Base-by-base conservation (phyloP, 352 stramenopile species). In the Pythium vanterpoolii region DNA sequence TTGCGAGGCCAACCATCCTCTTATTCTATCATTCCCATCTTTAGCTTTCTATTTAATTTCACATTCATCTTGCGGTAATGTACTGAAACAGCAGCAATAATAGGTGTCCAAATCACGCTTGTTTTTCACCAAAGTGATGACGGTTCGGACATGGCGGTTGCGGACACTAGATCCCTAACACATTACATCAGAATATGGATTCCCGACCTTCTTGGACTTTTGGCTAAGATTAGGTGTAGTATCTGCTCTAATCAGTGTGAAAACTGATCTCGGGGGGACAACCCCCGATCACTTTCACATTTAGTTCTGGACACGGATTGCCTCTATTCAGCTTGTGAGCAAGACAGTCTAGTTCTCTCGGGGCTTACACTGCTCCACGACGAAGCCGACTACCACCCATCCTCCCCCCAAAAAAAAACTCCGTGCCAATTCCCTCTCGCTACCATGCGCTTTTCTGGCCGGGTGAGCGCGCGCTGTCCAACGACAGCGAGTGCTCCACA, bases 231-330 rank as follows among this genome's bases (percentile, higher is more conserved):
- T 79, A 91, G 89, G 79, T 89, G 77, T 89, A 89, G 80, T 89
- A 90, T 91, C 82, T 94, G 84, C 92, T 94, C 85, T 95, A 90
- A 92, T 91, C 84, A 94, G 79, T 90, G 80, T 90, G 84, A 92
- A 90, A 92, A 91, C 82, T 92, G 81, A 87, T 89, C 89, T 88
- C 69, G 62, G 58, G 66, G 57, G 55, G 66, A 79, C 73, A 72
- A 69, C 52, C 62, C 48, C 52, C 64, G 68, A 70, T 76, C 62
- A 71, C 80, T 90, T 93, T 90, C 77, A 90, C 79, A 86, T 87
- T 86, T 72, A 91, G 90, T 91, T 90, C 83, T 86, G 71, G 33
- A 77, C 56, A 46, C 30, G 16, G 33, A 46, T 34, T 42, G 27
- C 9, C 36, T 5, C 31, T 68, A 11, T 11, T 26, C 42, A 62